These are phyloP conservation scores for Hymenoscyphus scutula DNA, from an alignment of 2,329 filamentous ascomycete species.

Conservation along the genomic window DNA sequence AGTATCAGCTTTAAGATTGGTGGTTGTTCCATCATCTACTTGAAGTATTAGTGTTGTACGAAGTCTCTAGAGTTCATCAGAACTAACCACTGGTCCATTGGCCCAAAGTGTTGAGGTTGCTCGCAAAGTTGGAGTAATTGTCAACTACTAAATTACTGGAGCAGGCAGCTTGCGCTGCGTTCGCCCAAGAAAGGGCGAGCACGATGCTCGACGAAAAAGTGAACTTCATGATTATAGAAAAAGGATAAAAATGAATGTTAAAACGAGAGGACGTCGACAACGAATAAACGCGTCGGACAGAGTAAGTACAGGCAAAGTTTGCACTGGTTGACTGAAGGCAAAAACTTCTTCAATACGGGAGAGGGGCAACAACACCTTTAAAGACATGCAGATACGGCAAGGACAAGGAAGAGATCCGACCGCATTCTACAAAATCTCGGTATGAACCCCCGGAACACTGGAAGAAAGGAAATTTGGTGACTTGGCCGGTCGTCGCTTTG, in stretches of 20 bases:
- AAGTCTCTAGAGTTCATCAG: not conserved
- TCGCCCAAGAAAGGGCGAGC: conserved; percentile 14
- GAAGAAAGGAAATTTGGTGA: conserved; percentile 7
- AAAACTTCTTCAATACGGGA: not conserved
- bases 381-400: not conserved
- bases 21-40: conserved; percentile 50
- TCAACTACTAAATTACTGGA: conserved; percentile 34
- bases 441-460: not conserved
- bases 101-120: conserved; percentile 37
- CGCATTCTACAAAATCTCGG: not conserved
- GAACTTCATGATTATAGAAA: conserved; percentile 14
- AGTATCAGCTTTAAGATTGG: conserved; percentile 40
- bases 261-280: conserved; percentile 21
- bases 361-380: not conserved
- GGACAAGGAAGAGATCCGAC: not conserved
- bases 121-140: conserved; percentile 35
- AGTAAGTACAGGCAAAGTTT: conserved; percentile 6
- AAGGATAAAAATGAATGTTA: not conserved
- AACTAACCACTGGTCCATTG: conserved; percentile 40
- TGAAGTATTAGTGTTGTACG: conserved; percentile 8
- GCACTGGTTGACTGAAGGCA: conserved; percentile 5
- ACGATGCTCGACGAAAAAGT: conserved; percentile 8
- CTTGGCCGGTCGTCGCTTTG: not conserved
- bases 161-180: conserved; percentile 27
- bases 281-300: conserved; percentile 14